Conservation (phyloP, 2,329 filamentous ascomycete species). For the Neopestalotiopsis sp. region DNA sequence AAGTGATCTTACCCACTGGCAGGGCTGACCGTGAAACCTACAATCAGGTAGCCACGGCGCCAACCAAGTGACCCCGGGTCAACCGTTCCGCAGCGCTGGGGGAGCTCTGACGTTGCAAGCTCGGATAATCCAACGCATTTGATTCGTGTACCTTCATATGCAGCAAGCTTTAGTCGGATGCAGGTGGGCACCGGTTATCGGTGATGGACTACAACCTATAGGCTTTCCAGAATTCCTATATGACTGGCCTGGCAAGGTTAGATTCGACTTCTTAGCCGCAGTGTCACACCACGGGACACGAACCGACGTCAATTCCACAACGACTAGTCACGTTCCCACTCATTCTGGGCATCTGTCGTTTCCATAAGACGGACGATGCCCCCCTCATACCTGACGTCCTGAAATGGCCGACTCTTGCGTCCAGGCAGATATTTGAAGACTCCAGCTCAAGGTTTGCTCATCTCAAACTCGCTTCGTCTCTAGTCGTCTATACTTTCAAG, state of each 20-base stretch:
- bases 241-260: neutral
- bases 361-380: neutral
- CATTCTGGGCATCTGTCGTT: neutral
- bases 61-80: neutral
- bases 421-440: slow-evolving; percentile 12
- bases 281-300: slow-evolving; percentile 14
- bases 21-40: neutral
- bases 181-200: slow-evolving; percentile 13
- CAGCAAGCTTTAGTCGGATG: neutral
- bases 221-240: slow-evolving; percentile 1
- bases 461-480: slow-evolving; percentile 3
- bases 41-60: neutral
- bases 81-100: neutral
- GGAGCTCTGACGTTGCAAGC: slow-evolving; percentile 19
- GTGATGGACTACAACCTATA: slow-evolving; percentile 12
- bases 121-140: slow-evolving; percentile 15
- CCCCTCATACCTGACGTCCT: neutral
- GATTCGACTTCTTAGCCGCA: slow-evolving; percentile 11
- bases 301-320: slow-evolving; percentile 12
- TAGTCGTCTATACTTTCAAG: slow-evolving; percentile 3
- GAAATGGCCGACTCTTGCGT: neutral
- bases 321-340: slow-evolving; percentile 3
- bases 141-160: slow-evolving; percentile 8
- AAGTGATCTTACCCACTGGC: neutral
- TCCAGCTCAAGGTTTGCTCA: slow-evolving; percentile 21